Evolutionary conservation across 176 grass and related monocot genomes (phyloP).

Genomic region (Cenchrus americanus): DNA sequence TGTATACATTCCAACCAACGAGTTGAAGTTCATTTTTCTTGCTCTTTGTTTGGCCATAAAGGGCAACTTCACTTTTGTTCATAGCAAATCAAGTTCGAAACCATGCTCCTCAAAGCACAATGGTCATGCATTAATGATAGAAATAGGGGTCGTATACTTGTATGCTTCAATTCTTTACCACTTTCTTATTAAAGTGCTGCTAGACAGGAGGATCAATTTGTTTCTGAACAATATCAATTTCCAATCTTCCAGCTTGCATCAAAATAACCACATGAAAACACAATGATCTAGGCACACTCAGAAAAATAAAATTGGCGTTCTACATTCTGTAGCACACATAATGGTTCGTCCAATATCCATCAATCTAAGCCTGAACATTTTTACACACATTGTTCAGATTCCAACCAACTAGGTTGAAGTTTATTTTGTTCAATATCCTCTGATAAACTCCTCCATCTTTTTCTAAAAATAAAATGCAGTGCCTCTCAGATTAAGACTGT

Average conservation of each 20-base stretch:
- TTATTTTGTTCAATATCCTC: slow-evolving; percentile 14
- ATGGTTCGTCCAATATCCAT: background rate
- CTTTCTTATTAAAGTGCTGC: background rate
- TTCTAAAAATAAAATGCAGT: slow-evolving; percentile 41
- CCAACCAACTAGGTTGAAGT: background rate
- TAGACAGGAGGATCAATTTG: background rate
- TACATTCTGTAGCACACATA: background rate
- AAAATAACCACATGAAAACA: background rate
- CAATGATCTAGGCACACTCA: background rate
- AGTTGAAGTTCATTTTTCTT: slow-evolving; percentile 14
- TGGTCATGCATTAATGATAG: background rate
- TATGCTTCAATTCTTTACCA: background rate
- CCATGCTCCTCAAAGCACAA: background rate
- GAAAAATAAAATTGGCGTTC: background rate
- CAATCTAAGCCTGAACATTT: background rate
- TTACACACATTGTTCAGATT: background rate
- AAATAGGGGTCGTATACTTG: background rate
- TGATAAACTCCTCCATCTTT: slow-evolving; percentile 30
- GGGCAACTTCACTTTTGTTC: background rate
- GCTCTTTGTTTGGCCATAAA: background rate
- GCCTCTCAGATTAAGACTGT: slow-evolving; percentile 83
- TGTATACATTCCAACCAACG: background rate
- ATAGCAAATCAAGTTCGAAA: background rate
- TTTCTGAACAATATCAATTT: background rate
- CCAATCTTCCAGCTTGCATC: background rate